Evolutionary conservation across 2,329 filamentous ascomycete species (phyloP).

Genomic region (Phoma sp.): DNA sequence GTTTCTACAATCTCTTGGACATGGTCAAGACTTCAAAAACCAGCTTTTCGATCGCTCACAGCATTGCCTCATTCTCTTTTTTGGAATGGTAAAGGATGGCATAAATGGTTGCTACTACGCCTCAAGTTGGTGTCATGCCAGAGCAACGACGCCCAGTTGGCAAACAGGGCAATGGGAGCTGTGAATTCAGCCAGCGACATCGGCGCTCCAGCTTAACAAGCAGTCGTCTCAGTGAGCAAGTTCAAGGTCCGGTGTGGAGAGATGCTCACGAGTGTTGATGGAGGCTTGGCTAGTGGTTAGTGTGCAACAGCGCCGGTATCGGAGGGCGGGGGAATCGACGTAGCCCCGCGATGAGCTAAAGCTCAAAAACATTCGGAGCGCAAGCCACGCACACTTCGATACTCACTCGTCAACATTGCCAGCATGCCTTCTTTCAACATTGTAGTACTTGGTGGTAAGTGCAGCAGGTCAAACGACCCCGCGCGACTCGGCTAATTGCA

Average conservation of each 20-base stretch:
- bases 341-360: slow-evolving; percentile 13
- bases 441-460: slow-evolving; percentile 50
- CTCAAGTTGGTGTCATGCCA: too few relatives aligned
- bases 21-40: background rate
- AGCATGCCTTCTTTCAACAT: slow-evolving; percentile 52
- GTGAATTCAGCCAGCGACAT: background rate
- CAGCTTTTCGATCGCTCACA: background rate
- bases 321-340: slow-evolving; percentile 8
- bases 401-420: slow-evolving; percentile 2
- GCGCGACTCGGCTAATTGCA: slow-evolving; percentile 21
- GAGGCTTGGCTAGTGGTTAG: background rate
- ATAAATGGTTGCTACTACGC: too few relatives aligned
- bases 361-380: slow-evolving; percentile 11
- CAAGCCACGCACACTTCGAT: background rate
- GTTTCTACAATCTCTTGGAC: background rate
- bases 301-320: slow-evolving; percentile 1
- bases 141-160: too few relatives aligned
- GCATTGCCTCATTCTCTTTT: background rate
- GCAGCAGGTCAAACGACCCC: background rate
- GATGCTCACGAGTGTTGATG: background rate
- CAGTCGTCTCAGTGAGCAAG: background rate
- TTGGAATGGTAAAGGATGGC: too few relatives aligned
- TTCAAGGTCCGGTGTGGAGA: background rate
- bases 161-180: background rate
- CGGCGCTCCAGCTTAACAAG: background rate